Conservation (phyloP, 345 rosid species). For the Microcos paniculata region DNA sequence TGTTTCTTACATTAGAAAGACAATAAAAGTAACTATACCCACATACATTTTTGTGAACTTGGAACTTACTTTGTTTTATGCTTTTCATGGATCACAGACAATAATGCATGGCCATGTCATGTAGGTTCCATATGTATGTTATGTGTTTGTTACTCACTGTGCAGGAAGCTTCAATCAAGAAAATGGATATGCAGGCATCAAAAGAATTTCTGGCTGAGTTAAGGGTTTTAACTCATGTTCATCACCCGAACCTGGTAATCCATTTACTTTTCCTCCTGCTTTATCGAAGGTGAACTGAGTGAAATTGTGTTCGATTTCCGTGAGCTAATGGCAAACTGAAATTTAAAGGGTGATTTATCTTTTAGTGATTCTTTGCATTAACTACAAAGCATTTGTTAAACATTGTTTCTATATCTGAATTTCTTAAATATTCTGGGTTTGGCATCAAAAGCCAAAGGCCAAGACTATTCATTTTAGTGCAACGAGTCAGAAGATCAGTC, state of each 20-base stretch:
- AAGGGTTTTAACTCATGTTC: constrained; percentile 87
- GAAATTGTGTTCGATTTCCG: neutral
- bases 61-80: constrained; percentile 1
- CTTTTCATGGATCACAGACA: neutral
- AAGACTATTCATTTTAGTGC: neutral
- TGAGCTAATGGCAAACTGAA: neutral
- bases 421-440: neutral
- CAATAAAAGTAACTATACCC: neutral
- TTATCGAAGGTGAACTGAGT: neutral
- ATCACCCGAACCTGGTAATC: constrained; percentile 92
- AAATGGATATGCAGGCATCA: constrained; percentile 97
- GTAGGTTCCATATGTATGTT: constrained; percentile 14
- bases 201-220: constrained; percentile 94
- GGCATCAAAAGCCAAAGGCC: neutral
- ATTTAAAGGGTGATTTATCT: neutral
- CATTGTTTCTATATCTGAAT: neutral
- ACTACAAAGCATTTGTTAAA: neutral
- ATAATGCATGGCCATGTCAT: neutral
- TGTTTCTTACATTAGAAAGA: neutral
- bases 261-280: constrained; percentile 12
- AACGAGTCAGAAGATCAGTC: neutral
- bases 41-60: neutral
- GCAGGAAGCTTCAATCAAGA: constrained; percentile 98
- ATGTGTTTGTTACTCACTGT: neutral
- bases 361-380: neutral